Percentiles rank a stretch among this genome's conserved stretches.
Conservation (phyloP, 768 basidiomycete species). For the Epithele typhae region DNA sequence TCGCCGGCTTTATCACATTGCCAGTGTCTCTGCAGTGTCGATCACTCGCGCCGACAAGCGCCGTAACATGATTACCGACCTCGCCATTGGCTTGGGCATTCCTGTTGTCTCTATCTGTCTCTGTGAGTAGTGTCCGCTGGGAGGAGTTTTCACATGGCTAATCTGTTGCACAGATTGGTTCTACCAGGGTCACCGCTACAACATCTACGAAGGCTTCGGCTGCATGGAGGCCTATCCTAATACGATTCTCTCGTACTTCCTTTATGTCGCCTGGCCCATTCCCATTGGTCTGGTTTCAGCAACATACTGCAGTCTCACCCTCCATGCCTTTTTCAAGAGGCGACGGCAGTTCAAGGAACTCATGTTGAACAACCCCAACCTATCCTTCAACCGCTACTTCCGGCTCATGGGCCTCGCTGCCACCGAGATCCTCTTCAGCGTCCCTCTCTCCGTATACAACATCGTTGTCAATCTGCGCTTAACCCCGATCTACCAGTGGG, state of each 20-base stretch:
- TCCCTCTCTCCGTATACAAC: constrained; percentile 27
- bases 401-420: constrained; percentile 33
- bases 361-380: constrained; percentile 17
- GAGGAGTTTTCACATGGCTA: constrained; percentile 1
- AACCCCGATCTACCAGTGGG: constrained; percentile 33
- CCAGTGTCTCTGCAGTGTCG: constrained; percentile 27
- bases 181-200: constrained; percentile 58
- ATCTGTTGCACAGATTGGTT: constrained; percentile 39
- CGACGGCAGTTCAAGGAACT: constrained; percentile 23
- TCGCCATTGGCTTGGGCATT: constrained; percentile 28
- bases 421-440: constrained; percentile 24
- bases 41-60: constrained; percentile 26
- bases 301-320: constrained; percentile 24
- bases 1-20: constrained; percentile 44
- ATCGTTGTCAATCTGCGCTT: constrained; percentile 23
- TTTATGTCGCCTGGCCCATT: constrained; percentile 28
- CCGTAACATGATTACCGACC: constrained; percentile 25
- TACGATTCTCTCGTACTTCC: constrained; percentile 28
- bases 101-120: constrained; percentile 27
- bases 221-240: constrained; percentile 43
- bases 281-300: constrained; percentile 22
- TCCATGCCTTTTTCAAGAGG: constrained; percentile 24
- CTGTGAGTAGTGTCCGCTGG: constrained; percentile 18
- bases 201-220: constrained; percentile 53
- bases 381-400: constrained; percentile 43